Evolutionary conservation across 345 rosid genomes (phyloP), one percentile per base, ranked within the genome.

Genomic region (Salix brachista): DNA sequence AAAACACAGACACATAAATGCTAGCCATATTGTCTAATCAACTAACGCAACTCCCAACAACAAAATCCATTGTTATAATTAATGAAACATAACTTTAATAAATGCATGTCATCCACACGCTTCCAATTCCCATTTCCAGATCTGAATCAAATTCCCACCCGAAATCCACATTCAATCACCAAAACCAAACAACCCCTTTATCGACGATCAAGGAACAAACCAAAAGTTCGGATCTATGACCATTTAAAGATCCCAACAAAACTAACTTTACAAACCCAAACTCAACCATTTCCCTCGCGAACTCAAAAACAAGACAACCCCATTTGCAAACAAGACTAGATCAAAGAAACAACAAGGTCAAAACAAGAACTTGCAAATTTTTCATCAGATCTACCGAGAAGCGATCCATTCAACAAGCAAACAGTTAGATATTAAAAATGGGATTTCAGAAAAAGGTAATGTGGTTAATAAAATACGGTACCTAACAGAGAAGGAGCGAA

Each of bases 101-200:
- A 32, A 70, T 21, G 9, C 25, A 50, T 16, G 21, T 7, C 73
- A 58, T 21, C 52, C 21, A 66, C 23, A 8, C 69, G 23, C 41
- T 66, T 18, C 18, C n/a, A 36, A 44, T 68, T 14, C 14, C 52
- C 70, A 32, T 25, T 77, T 21, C 41, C 75, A 70, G 80, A 70
- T 77, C 80, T 77, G 52, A 61, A 10, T 7, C 70, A 19, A 69
- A 14, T 14, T 10, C 34, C 9, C 32, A 34, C 34, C 28, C 70
- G 65, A 28, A 60, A 17, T 4, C 61, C 68, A 32, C 5, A 77
- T 77, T 42, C 74, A 30, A n/a, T 8, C 41, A 48, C 70, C 17
- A 14, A 48, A 28, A 17, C 19, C 58, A 26, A 39, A 11, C 17
- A 28, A 26, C 26, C 12, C 17, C 30, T 7, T 13, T 3, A 4